Evolutionary conservation across 2,329 filamentous ascomycete species (phyloP).

Genomic region (Exophiala sideris): DNA sequence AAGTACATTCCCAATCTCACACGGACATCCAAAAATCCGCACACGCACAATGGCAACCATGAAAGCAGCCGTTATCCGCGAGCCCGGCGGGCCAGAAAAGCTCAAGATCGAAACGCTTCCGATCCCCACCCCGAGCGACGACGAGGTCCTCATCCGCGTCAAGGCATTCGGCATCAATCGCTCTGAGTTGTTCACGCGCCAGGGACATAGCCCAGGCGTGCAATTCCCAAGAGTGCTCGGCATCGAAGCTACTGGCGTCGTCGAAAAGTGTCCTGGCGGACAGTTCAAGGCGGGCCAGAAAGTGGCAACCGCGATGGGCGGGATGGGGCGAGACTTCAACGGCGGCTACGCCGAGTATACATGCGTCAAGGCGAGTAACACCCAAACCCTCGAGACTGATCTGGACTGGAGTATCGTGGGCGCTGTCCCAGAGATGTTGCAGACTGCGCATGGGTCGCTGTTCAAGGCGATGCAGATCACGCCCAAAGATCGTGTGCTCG

Average conservation of each 20-base stretch:
- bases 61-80: slow-evolving; percentile 44
- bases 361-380: slow-evolving; percentile 41
- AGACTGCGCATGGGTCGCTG: slow-evolving; percentile 48
- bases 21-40: neutral
- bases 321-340: slow-evolving; percentile 47
- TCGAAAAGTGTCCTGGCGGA: slow-evolving; percentile 35
- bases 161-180: slow-evolving; percentile 49
- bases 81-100: slow-evolving; percentile 38
- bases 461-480: slow-evolving; percentile 39
- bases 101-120: slow-evolving; percentile 40
- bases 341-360: slow-evolving; percentile 52
- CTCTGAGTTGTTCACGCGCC: slow-evolving; percentile 47
- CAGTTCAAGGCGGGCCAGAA: slow-evolving; percentile 40
- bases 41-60: slow-evolving; percentile 34
- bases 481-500: slow-evolving; percentile 43
- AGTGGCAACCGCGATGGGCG: slow-evolving; percentile 50
- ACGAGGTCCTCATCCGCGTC: slow-evolving; percentile 43
- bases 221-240: slow-evolving; percentile 45
- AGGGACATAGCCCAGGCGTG: slow-evolving; percentile 42
- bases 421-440: slow-evolving; percentile 51
- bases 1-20: neutral
- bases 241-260: slow-evolving; percentile 46
- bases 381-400: slow-evolving; percentile 34
- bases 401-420: slow-evolving; percentile 45
- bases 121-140: slow-evolving; percentile 38